A percentile compares a stretch with the other conserved stretches of the same genome.
phyloP scores from a whole-genome alignment of 768 basidiomycete genomes.

The Lactifluus echinatus region DNA sequence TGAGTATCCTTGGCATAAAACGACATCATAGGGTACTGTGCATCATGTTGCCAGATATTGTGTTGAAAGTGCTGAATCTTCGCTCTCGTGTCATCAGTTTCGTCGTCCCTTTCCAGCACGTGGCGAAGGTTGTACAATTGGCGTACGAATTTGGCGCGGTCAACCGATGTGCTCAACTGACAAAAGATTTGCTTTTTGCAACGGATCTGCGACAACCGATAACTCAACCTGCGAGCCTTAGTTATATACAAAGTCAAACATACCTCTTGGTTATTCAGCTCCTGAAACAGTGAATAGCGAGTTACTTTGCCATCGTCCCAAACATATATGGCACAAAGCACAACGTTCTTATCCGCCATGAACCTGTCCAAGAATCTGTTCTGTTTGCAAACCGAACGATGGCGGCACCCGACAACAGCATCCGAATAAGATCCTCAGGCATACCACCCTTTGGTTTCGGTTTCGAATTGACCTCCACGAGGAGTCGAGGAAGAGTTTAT shows the following conservation, averaged over 20 bases:
- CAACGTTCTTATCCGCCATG: background rate
- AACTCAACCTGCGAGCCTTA: background rate
- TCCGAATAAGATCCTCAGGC: background rate
- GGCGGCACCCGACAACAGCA: background rate
- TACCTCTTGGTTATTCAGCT: background rate
- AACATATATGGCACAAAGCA: background rate
- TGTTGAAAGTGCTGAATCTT: too few species aligned
- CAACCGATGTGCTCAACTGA: too few species aligned
- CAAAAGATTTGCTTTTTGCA: background rate
- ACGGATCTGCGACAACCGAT: background rate
- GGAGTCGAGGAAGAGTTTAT: background rate
- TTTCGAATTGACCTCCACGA: background rate
- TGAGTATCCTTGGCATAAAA: too few species aligned
- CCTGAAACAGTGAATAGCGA: background rate
- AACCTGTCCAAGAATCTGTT: background rate
- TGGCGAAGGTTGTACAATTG: background rate
- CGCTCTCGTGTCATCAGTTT: too few species aligned
- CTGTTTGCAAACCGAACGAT: background rate
- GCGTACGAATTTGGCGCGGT: background rate
- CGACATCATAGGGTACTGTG: too few species aligned
- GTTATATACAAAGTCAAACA: background rate
- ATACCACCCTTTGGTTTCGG: background rate
- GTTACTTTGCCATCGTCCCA: background rate
- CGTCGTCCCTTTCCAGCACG: too few species aligned
- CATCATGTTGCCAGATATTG: too few species aligned